These are phyloP conservation scores for Fusarium sp. DNA, from an alignment of 2,329 filamentous ascomycete genomes.

Conservation along the genomic window DNA sequence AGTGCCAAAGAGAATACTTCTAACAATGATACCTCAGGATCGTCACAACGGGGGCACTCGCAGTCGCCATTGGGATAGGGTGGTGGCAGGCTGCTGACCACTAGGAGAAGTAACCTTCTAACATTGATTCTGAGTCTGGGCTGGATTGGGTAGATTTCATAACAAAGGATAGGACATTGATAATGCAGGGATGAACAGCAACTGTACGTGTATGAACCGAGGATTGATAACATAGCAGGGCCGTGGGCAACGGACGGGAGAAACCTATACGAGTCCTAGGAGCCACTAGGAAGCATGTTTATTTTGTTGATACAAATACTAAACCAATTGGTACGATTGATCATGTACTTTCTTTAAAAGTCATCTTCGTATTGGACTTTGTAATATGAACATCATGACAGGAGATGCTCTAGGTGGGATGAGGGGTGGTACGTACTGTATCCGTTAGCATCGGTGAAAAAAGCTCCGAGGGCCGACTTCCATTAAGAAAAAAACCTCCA, in stretches of 20 bases:
- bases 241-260: conserved; percentile 2
- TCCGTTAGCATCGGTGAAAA: conserved; percentile 20
- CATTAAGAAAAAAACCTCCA: conserved; percentile 22
- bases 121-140: neutral
- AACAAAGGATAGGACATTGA: conserved; percentile 1
- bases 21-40: conserved; percentile 35
- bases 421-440: conserved; percentile 4
- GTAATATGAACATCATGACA: neutral
- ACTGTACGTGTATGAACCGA: conserved; percentile 20
- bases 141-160: conserved; percentile 24
- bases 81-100: conserved; percentile 43
- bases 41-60: conserved; percentile 42
- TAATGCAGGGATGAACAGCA: neutral
- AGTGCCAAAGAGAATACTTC: neutral
- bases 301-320: conserved; percentile 13
- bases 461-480: conserved; percentile 38
- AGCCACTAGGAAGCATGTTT: conserved; percentile 22
- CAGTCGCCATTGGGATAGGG: conserved; percentile 42
- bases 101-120: conserved; percentile 5
- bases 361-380: neutral
- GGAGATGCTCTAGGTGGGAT: too few species aligned
- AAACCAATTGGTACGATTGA: neutral
- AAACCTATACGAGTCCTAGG: conserved; percentile 29
- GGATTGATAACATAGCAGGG: conserved; percentile 7
- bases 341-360: neutral